Percentiles rank a stretch among this genome's conserved stretches.
Conservation (phyloP, 1,284 basidiomycete genomes). For the Trichosporon sp. region DNA sequence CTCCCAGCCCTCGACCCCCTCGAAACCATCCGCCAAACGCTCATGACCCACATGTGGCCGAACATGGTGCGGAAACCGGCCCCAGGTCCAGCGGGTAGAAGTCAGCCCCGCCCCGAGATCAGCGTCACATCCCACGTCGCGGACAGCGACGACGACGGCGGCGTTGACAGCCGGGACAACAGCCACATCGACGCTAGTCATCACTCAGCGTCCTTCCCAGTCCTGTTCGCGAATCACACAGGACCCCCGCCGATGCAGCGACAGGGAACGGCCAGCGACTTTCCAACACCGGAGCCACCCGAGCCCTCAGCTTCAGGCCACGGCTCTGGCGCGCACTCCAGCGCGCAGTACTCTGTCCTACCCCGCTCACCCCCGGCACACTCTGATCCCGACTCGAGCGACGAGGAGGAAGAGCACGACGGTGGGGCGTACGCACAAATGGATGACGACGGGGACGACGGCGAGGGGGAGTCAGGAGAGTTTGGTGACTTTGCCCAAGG, state of each 20-base stretch:
- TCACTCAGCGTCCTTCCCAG: slow-evolving; percentile 11
- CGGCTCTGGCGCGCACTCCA: too few relatives aligned
- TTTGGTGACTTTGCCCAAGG: slow-evolving; percentile 19
- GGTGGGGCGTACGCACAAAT: background rate
- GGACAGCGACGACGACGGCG: slow-evolving; percentile 13
- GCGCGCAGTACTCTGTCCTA: too few relatives aligned
- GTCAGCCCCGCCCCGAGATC: slow-evolving; percentile 10
- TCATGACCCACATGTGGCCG: slow-evolving; percentile 45
- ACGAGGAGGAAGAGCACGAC: slow-evolving; percentile 2
- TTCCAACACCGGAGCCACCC: slow-evolving; percentile 4
- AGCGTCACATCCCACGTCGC: background rate
- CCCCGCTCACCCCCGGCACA: too few relatives aligned
- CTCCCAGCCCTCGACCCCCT: slow-evolving; percentile 30
- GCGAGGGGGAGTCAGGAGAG: slow-evolving; percentile 5
- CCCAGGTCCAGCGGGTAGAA: background rate
- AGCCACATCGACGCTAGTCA: too few relatives aligned
- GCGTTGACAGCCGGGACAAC: too few relatives aligned
- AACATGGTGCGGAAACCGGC: slow-evolving; percentile 28
- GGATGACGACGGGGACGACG: background rate
- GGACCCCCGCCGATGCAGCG: background rate
- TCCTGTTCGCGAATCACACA: slow-evolving; percentile 6
- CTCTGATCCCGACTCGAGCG: too few relatives aligned
- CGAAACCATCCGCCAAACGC: slow-evolving; percentile 36
- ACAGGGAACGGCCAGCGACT: slow-evolving; percentile 10
- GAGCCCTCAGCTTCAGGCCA: too few relatives aligned